Evolutionary conservation across 176 grass and related monocot genomes (phyloP).

Genomic region (Aegilops umbellulata): DNA sequence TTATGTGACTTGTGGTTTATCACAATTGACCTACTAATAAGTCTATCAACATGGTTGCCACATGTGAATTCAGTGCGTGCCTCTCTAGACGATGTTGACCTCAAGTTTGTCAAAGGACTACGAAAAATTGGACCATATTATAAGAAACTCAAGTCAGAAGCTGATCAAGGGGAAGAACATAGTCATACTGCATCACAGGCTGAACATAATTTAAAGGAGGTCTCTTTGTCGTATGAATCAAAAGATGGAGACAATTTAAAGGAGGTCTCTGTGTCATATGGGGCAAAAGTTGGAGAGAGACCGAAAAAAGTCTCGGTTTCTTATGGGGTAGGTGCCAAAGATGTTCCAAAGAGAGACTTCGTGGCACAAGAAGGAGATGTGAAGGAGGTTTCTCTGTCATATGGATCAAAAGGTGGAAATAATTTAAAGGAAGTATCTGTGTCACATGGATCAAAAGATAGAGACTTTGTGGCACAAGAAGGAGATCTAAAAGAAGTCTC

Average conservation of each 20-base stretch:
- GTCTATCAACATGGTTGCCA: not conserved
- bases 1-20: not conserved
- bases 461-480: not conserved
- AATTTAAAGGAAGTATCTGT: not conserved
- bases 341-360: too few species aligned
- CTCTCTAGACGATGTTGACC: not conserved
- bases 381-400: not conserved
- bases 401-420: not conserved
- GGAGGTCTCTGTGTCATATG: too few species aligned
- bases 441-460: too few species aligned
- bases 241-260: not conserved
- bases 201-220: not conserved
- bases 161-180: not conserved
- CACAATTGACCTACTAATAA: not conserved
- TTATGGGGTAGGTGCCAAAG: not conserved
- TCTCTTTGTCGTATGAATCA: not conserved
- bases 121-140: not conserved
- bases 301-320: rapidly evolving
- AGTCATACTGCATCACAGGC: not conserved
- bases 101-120: not conserved
- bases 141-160: not conserved
- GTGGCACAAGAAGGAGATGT: not conserved
- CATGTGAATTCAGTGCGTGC: not conserved
- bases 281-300: not conserved
- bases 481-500: not conserved